Percentiles rank a stretch among this genome's conserved stretches.
Evolutionary conservation across 2,329 filamentous ascomycete species (phyloP).

Genomic region (Didymella segeticola): DNA sequence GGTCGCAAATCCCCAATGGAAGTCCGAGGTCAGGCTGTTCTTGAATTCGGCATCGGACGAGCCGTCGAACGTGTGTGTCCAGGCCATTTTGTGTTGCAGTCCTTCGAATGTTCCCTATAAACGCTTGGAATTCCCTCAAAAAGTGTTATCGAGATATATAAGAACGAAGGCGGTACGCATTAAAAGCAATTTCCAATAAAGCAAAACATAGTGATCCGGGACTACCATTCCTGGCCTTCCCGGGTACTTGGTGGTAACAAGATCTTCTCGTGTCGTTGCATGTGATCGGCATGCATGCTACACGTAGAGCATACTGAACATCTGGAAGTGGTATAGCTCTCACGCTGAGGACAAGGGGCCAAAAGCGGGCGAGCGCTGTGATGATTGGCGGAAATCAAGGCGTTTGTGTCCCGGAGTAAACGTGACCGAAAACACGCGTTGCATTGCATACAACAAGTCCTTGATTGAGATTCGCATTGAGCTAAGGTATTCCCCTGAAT

Average conservation of each 20-base stretch:
- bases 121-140: too few species aligned
- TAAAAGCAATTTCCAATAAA: too few species aligned
- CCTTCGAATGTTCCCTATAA: background rate
- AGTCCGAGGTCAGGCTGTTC: conserved; percentile 43
- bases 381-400: conserved; percentile 17
- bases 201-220: background rate
- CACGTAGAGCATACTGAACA: background rate
- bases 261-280: background rate
- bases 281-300: background rate
- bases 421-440: conserved; percentile 6
- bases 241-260: background rate
- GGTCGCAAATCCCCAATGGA: conserved; percentile 53
- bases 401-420: background rate
- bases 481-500: too few species aligned
- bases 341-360: background rate
- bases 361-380: background rate
- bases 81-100: conserved; percentile 3
- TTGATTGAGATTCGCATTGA: background rate
- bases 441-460: background rate
- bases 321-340: background rate
- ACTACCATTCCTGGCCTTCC: background rate
- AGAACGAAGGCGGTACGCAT: too few species aligned
- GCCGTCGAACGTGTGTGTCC: conserved; percentile 16
- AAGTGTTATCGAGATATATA: too few species aligned
- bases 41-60: conserved; percentile 15